Evolutionary conservation across 108 stramenopile genomes (phyloP).

Genomic region (Skeletonema costatum): DNA sequence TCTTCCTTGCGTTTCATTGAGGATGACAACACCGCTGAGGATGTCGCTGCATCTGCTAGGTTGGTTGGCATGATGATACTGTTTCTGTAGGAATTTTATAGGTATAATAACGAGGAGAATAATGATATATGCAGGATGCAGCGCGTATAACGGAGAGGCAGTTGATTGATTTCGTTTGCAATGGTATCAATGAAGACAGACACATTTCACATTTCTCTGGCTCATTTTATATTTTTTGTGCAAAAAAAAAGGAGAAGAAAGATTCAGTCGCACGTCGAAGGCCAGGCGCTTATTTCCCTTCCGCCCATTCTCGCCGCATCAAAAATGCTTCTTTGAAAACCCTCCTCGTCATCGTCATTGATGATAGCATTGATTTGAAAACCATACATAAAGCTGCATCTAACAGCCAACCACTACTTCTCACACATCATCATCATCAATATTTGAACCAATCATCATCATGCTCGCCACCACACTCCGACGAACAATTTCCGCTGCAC

Average conservation of each 20-base stretch:
- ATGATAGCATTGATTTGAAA: not conserved
- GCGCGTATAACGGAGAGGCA: too few species aligned
- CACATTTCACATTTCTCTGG: too few species aligned
- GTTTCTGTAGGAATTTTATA: not conserved
- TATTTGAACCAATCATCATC: not conserved
- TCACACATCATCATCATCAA: not conserved
- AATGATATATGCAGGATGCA: too few species aligned
- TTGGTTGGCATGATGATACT: not conserved
- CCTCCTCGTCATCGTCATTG: not conserved
- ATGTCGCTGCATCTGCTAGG: not conserved
- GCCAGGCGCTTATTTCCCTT: too few species aligned
- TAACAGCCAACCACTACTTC: not conserved
- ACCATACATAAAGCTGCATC: not conserved
- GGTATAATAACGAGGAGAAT: too few species aligned
- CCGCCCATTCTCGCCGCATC: too few species aligned
- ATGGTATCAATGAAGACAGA: too few species aligned
- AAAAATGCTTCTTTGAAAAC: not conserved
- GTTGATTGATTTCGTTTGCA: too few species aligned
- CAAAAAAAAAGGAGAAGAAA: too few species aligned
- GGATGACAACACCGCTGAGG: not conserved
- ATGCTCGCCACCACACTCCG: not conserved
- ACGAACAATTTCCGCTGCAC: not conserved
- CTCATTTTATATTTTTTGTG: too few species aligned
- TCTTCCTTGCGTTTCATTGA: conserved; percentile 21
- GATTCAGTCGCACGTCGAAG: too few species aligned